phyloP scores from a whole-genome alignment of 2,329 filamentous ascomycete genomes.

The Sporothrix mexicana region DNA sequence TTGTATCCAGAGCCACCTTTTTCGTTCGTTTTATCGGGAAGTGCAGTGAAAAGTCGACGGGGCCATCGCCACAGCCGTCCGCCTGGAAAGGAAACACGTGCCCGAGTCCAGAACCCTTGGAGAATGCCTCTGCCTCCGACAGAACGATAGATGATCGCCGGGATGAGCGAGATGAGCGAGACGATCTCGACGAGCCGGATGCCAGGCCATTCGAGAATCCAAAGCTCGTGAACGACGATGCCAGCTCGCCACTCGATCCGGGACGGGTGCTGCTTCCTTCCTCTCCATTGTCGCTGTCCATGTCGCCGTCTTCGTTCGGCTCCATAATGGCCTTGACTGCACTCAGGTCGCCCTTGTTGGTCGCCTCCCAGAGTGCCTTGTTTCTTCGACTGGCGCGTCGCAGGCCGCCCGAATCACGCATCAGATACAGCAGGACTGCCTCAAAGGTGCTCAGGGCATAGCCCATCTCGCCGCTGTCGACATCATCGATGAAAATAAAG shows the following conservation, averaged over 20 bases:
- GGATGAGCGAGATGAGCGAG: conserved; percentile 50
- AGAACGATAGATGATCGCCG: conserved; percentile 50
- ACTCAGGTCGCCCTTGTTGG: conserved; percentile 74
- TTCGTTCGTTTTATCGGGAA: conserved; percentile 64
- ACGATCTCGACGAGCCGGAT: conserved; percentile 37
- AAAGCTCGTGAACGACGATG: conserved; percentile 53
- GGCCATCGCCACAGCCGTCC: not conserved
- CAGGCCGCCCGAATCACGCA: conserved; percentile 79
- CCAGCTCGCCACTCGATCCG: conserved; percentile 51
- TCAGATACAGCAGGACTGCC: conserved; percentile 87
- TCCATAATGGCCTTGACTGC: conserved; percentile 82
- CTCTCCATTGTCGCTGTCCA: conserved; percentile 32
- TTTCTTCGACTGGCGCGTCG: conserved; percentile 87
- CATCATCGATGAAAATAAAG: conserved; percentile 97
- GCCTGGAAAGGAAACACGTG: conserved; percentile 91
- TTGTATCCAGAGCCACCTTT: conserved; percentile 85
- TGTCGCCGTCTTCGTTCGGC: conserved; percentile 55
- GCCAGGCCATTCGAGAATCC: conserved; percentile 52
- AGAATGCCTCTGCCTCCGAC: conserved; percentile 58
- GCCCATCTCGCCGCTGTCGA: conserved; percentile 93
- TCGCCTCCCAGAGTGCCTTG: conserved; percentile 84
- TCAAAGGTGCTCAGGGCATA: conserved; percentile 97
- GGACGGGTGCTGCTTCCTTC: conserved; percentile 28
- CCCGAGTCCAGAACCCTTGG: conserved; percentile 65
- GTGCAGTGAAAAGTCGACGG: conserved; percentile 40